Percentiles rank a stretch among this genome's conserved stretches.
Evolutionary conservation across 129 eudicot genomes (phyloP).

Genomic region (Scalesia atractyloides): DNA sequence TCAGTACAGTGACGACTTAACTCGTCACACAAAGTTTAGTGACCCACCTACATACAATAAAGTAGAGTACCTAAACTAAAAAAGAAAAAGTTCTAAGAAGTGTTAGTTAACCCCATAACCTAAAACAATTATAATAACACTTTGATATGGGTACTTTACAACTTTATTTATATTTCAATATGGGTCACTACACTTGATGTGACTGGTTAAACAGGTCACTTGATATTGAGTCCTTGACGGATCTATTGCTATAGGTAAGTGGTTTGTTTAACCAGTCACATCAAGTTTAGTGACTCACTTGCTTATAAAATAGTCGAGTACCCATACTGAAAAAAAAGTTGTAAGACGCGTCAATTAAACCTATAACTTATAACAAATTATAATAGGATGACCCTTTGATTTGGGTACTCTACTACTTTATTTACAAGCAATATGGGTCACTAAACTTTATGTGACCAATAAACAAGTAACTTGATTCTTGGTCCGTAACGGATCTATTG

Average conservation of each 20-base stretch:
- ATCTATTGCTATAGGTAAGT: background rate
- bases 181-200: background rate
- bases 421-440: background rate
- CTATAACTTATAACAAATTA: background rate
- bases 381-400: too few species aligned
- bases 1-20: background rate
- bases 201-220: background rate
- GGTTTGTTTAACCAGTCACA: background rate
- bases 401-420: too few species aligned
- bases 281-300: background rate
- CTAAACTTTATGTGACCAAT: background rate
- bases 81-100: background rate
- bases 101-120: too few species aligned
- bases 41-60: background rate
- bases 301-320: background rate
- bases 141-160: too few species aligned
- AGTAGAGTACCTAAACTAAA: background rate
- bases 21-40: background rate
- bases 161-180: too few species aligned
- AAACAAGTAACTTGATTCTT: background rate
- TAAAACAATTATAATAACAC: too few species aligned
- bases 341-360: background rate
- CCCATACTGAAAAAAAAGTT: background rate
- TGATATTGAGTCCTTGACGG: background rate
- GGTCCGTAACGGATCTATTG: background rate